Evolutionary conservation across 2,329 filamentous ascomycete genomes (phyloP).

Genomic region (Thelonectria discophora): DNA sequence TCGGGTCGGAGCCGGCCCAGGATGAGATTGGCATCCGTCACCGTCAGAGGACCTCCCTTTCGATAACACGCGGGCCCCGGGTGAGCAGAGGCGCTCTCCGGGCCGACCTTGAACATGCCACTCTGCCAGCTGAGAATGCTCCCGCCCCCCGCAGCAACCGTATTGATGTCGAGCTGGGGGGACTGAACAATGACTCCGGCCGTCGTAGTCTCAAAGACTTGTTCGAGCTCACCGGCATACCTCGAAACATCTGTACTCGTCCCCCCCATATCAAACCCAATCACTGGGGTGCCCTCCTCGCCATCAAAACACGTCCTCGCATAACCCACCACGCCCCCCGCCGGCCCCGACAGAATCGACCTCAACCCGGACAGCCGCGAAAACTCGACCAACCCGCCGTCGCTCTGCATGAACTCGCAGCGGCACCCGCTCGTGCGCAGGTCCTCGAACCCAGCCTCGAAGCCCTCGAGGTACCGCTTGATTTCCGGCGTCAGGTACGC

Average conservation of each 20-base stretch:
- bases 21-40: constrained; percentile 89
- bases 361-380: constrained; percentile 82
- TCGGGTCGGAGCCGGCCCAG: constrained; percentile 84
- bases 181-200: constrained; percentile 90
- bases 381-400: constrained; percentile 76
- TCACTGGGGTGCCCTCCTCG: constrained; percentile 81
- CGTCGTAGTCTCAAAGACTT: constrained; percentile 92
- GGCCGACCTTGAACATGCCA: constrained; percentile 86
- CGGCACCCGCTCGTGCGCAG: constrained; percentile 72
- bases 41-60: constrained; percentile 85
- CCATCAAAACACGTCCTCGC: constrained; percentile 88
- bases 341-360: constrained; percentile 86
- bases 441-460: constrained; percentile 79
- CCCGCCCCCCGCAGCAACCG: constrained; percentile 87
- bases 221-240: constrained; percentile 84
- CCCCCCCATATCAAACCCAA: constrained; percentile 92
- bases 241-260: constrained; percentile 90
- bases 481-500: constrained; percentile 52
- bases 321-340: constrained; percentile 89
- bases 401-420: constrained; percentile 94
- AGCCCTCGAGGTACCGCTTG: constrained; percentile 67
- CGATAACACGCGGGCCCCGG: constrained; percentile 90
- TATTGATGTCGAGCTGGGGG: constrained; percentile 92
- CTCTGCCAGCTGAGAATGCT: constrained; percentile 86
- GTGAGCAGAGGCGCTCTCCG: constrained; percentile 85